phyloP scores from a whole-genome alignment of 768 basidiomycete species.

The Tricholoma sp. region DNA sequence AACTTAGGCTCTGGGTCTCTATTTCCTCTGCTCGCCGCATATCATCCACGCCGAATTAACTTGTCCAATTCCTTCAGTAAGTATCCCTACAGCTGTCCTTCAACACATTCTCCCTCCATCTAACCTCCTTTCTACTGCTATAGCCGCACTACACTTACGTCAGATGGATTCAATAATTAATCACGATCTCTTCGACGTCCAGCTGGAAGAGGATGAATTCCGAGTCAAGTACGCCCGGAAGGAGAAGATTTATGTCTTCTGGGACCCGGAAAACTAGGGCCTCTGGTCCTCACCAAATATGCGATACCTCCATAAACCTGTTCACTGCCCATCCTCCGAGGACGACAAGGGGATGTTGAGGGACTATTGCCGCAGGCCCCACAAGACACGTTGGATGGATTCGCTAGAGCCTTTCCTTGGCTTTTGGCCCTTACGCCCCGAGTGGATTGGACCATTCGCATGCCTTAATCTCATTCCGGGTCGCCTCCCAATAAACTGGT shows the following conservation, averaged over 20 bases:
- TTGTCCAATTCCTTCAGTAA: not conserved
- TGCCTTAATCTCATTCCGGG: not conserved
- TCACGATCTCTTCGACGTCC: too few relatives aligned
- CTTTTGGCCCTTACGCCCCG: slow-evolving; percentile 3
- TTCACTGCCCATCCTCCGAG: not conserved
- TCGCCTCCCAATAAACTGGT: not conserved
- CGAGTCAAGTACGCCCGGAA: not conserved
- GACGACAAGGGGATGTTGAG: not conserved
- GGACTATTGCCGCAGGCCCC: not conserved
- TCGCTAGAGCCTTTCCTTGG: not conserved
- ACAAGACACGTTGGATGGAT: slow-evolving; percentile 4
- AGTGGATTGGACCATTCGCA: not conserved
- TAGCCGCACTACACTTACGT: too few relatives aligned
- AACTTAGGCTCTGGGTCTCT: too few relatives aligned
- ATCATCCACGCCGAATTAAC: too few relatives aligned
- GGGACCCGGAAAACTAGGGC: not conserved
- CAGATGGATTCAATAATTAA: too few relatives aligned
- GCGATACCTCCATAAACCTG: not conserved
- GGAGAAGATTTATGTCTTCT: not conserved
- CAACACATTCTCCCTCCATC: too few relatives aligned
- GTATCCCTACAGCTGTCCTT: too few relatives aligned
- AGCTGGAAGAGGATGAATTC: not conserved
- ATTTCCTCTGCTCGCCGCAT: too few relatives aligned
- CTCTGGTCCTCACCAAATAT: slow-evolving; percentile 5
- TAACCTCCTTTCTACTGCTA: too few relatives aligned